A percentile compares a stretch with the other conserved stretches of the same genome.
These are phyloP conservation scores for Populus euphratica DNA, from an alignment of 345 rosid species.

Conservation along the genomic window DNA sequence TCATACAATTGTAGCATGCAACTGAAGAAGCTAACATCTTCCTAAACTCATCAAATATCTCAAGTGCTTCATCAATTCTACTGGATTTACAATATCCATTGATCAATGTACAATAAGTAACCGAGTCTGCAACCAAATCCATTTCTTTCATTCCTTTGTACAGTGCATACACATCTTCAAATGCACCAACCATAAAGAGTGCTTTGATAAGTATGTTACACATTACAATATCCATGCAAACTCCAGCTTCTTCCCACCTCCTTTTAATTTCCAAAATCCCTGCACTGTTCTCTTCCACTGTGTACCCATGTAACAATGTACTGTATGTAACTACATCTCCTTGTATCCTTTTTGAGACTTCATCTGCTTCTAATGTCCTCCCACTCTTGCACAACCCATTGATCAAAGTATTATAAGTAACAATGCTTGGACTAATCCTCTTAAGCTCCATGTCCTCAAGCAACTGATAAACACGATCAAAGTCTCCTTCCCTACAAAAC, in stretches of 20 bases:
- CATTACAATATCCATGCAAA: constrained; percentile 60
- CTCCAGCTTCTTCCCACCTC: constrained; percentile 49
- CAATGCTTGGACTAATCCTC: constrained; percentile 52
- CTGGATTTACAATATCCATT: constrained; percentile 57
- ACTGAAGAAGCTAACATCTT: constrained; percentile 41
- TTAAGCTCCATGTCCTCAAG: constrained; percentile 70
- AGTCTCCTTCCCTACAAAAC: constrained; percentile 53
- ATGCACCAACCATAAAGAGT: constrained; percentile 61
- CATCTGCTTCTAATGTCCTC: constrained; percentile 65
- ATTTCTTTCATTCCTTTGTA: constrained; percentile 56
- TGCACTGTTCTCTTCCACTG: constrained; percentile 44
- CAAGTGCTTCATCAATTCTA: constrained; percentile 69
- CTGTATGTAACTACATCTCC: constrained; percentile 61
- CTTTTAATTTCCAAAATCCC: constrained; percentile 52
- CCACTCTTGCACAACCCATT: constrained; percentile 66
- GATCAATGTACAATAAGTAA: constrained; percentile 57
- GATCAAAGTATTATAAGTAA: constrained; percentile 59
- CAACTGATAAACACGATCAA: constrained; percentile 43
- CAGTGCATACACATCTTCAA: constrained; percentile 61
- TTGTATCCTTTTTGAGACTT: constrained; percentile 51
- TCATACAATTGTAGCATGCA: constrained; percentile 56
- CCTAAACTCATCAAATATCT: constrained; percentile 72
- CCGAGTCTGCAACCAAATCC: constrained; percentile 51
- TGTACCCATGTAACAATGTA: constrained; percentile 62
- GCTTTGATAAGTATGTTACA: constrained; percentile 74